Percentiles rank a stretch among this genome's conserved stretches.
Evolutionary conservation across 768 basidiomycete species (phyloP).

Genomic region (button mushroom (Agaricus bisporus)): DNA sequence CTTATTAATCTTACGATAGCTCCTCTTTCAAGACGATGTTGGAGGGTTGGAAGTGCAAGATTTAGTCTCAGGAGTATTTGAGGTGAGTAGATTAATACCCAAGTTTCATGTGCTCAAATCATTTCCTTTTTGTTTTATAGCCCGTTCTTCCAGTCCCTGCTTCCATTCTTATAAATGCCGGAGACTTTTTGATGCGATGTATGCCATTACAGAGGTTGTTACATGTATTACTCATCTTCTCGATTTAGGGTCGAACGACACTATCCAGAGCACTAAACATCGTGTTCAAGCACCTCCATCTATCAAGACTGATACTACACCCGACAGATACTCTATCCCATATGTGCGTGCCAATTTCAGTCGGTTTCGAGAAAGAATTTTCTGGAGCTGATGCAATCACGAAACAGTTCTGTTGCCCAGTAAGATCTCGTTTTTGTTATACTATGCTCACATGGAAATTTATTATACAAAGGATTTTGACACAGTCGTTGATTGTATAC

Average conservation of each 20-base stretch:
- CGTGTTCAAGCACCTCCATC: constrained; percentile 40
- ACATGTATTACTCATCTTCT: background rate
- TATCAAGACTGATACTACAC: constrained; percentile 29
- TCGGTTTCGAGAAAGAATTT: background rate
- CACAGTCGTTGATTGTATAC: constrained; percentile 42
- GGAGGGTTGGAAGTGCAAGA: constrained; percentile 62
- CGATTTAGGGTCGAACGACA: constrained; percentile 36
- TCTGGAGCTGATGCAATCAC: background rate
- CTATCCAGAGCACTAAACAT: constrained; percentile 45
- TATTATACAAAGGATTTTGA: constrained; percentile 26
- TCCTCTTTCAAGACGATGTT: constrained; percentile 53
- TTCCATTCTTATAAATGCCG: constrained; percentile 45
- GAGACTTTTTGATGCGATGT: constrained; percentile 47
- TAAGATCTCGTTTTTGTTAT: constrained; percentile 12
- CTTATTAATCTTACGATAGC: constrained; percentile 9
- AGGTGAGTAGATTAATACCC: constrained; percentile 16
- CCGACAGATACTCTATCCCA: constrained; percentile 56
- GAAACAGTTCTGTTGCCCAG: constrained; percentile 26
- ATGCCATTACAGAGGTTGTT: constrained; percentile 7
- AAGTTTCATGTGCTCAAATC: too few species aligned
- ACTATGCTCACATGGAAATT: background rate
- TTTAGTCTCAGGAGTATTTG: constrained; percentile 38
- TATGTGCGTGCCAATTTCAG: constrained; percentile 33
- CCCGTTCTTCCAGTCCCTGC: constrained; percentile 38
- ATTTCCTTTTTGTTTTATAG: constrained; percentile 12